Evolutionary conservation across 2,329 filamentous ascomycete genomes (phyloP).

Genomic region (Colletotrichum euphorbiae): DNA sequence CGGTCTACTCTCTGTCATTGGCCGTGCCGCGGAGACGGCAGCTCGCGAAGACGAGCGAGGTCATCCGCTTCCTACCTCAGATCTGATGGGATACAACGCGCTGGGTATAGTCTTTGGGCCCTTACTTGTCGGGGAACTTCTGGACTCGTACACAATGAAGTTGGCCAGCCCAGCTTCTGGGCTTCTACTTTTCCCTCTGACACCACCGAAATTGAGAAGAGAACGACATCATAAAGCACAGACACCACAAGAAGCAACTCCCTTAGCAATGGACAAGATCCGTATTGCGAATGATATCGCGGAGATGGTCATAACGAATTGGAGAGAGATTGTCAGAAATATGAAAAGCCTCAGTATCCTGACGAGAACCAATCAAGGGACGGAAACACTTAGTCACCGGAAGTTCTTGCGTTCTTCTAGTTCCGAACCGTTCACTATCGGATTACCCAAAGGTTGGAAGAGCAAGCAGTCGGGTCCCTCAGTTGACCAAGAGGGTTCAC

Average conservation of each 20-base stretch:
- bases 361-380: slow-evolving; percentile 40
- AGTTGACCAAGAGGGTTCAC: slow-evolving; percentile 47
- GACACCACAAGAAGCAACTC: slow-evolving; percentile 40
- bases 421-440: slow-evolving; percentile 55
- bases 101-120: slow-evolving; percentile 75
- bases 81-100: slow-evolving; percentile 73
- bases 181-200: slow-evolving; percentile 55
- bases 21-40: slow-evolving; percentile 65
- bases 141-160: slow-evolving; percentile 63
- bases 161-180: slow-evolving; percentile 56
- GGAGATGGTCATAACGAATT: slow-evolving; percentile 75
- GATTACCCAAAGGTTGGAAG: slow-evolving; percentile 53
- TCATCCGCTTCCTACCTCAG: slow-evolving; percentile 64
- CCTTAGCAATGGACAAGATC: slow-evolving; percentile 64
- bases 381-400: slow-evolving; percentile 31
- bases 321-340: slow-evolving; percentile 72
- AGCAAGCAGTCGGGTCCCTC: slow-evolving; percentile 37
- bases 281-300: slow-evolving; percentile 68
- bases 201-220: slow-evolving; percentile 57
- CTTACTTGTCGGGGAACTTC: slow-evolving; percentile 68
- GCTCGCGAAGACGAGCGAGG: slow-evolving; percentile 64
- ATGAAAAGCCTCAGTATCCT: slow-evolving; percentile 62
- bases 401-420: slow-evolving; percentile 51
- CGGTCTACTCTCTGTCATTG: slow-evolving; percentile 72
- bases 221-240: slow-evolving; percentile 50